A percentile compares a stretch with the other conserved stretches of the same genome.
Conservation (phyloP, 2,329 filamentous ascomycete genomes). For the Cladosporium sp. region DNA sequence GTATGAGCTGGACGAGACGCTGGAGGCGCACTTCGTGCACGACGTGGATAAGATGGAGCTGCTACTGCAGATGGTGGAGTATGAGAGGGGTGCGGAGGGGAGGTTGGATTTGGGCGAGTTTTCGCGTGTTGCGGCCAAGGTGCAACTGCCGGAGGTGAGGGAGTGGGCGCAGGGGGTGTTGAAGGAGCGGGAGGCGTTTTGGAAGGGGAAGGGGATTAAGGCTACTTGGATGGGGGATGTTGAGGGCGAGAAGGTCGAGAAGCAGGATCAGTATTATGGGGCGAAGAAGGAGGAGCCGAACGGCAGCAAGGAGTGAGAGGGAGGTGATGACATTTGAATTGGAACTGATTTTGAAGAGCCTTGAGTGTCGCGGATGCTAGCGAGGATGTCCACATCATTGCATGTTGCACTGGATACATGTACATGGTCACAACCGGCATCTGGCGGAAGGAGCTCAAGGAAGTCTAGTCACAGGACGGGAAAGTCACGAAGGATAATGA, state of each 20-base stretch:
- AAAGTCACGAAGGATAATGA: too few relatives aligned
- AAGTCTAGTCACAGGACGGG: too few relatives aligned
- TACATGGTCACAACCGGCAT: too few relatives aligned
- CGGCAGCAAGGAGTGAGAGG: background rate
- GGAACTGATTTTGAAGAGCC: too few relatives aligned
- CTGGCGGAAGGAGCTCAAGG: too few relatives aligned
- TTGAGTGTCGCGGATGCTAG: too few relatives aligned
- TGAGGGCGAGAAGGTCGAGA: conserved; percentile 24
- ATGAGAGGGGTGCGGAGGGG: conserved; percentile 69
- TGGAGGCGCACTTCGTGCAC: conserved; percentile 86
- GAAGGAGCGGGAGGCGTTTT: conserved; percentile 69
- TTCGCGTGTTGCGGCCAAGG: conserved; percentile 67
- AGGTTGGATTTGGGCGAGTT: conserved; percentile 81
- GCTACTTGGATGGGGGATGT: conserved; percentile 23
- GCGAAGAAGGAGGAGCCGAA: conserved; percentile 2
- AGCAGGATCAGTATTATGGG: conserved; percentile 35
- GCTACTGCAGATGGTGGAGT: conserved; percentile 92
- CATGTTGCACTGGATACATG: too few relatives aligned
- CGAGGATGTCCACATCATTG: too few relatives aligned
- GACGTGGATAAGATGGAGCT: conserved; percentile 98
- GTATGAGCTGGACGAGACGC: conserved; percentile 83
- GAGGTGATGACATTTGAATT: too few relatives aligned
- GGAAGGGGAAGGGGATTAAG: conserved; percentile 45
- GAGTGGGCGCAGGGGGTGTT: conserved; percentile 75
- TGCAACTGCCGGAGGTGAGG: conserved; percentile 73